Conservation (phyloP, 2,329 filamentous ascomycete species). For the Talaromyces rugulosus region DNA sequence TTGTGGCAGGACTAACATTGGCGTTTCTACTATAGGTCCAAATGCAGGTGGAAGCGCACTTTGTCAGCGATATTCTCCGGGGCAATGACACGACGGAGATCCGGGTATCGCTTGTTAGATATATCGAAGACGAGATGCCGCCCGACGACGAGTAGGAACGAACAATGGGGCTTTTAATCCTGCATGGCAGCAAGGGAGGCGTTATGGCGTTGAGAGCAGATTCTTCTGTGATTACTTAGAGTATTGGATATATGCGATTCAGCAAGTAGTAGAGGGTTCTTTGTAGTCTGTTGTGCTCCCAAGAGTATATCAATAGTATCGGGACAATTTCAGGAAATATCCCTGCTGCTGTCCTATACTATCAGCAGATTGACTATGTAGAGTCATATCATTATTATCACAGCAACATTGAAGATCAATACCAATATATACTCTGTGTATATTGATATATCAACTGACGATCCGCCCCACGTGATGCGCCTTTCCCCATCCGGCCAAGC, state of each 20-base stretch:
- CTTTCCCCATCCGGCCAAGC: constrained; percentile 14
- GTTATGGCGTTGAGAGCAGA: neutral
- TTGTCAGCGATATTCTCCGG: constrained; percentile 86
- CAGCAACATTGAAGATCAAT: too few species aligned
- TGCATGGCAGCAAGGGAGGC: neutral
- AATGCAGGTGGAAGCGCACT: constrained; percentile 97
- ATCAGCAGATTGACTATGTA: too few species aligned
- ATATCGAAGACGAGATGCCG: constrained; percentile 96
- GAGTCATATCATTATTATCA: too few species aligned
- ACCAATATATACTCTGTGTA: neutral
- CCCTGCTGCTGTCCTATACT: too few species aligned
- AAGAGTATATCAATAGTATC: too few species aligned
- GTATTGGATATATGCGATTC: neutral
- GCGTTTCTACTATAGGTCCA: constrained; percentile 55
- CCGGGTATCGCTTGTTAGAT: constrained; percentile 84
- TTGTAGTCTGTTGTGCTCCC: too few species aligned
- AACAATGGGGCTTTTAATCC: neutral
- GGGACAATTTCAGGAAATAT: too few species aligned
- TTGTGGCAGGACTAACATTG: neutral
- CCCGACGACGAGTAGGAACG: constrained; percentile 81
- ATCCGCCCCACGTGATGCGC: constrained; percentile 22
- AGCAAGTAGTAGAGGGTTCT: neutral
- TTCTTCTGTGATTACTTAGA: constrained; percentile 4
- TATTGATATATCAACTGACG: neutral
- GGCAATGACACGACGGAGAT: constrained; percentile 98